phyloP scores from a whole-genome alignment of 2,329 filamentous ascomycete genomes.

The Stagonosporopsis vannaccii region DNA sequence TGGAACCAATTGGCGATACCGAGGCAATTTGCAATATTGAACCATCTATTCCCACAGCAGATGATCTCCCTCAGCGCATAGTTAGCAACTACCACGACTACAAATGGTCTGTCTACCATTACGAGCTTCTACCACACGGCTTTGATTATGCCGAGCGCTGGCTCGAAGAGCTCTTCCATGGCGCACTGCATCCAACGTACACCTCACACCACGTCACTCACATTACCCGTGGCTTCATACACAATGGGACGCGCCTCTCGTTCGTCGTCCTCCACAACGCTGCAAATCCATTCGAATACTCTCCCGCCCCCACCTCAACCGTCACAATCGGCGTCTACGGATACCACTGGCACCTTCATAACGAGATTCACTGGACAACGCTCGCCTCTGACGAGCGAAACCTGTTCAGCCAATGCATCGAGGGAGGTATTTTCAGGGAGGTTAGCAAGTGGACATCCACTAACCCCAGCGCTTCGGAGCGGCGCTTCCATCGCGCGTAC shows the following conservation, averaged over 20 bases:
- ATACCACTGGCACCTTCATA: slow-evolving; percentile 21
- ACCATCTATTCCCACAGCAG: background rate
- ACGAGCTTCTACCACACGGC: slow-evolving; percentile 20
- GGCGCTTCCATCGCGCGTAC: slow-evolving; percentile 40
- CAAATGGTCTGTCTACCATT: slow-evolving; percentile 33
- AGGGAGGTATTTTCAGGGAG: slow-evolving; percentile 2
- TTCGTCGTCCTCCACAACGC: slow-evolving; percentile 43
- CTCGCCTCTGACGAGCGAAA: slow-evolving; percentile 13
- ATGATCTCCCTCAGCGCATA: slow-evolving; percentile 25
- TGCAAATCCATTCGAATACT: slow-evolving; percentile 27
- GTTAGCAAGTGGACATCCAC: slow-evolving; percentile 24
- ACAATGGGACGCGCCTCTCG: slow-evolving; percentile 21
- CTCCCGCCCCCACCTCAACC: slow-evolving; percentile 2
- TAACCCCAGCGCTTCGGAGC: slow-evolving; percentile 23
- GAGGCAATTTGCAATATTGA: no score
- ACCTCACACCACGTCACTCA: slow-evolving; percentile 23
- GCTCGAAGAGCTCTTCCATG: slow-evolving; percentile 11
- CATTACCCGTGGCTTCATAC: slow-evolving; percentile 34
- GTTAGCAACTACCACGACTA: slow-evolving; percentile 29
- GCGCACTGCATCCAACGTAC: background rate
- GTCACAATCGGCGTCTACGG: slow-evolving; percentile 38
- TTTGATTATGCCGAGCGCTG: slow-evolving; percentile 18
- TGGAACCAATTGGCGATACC: no score
- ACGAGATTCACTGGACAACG: slow-evolving; percentile 40
- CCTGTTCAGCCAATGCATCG: slow-evolving; percentile 1